Percentiles rank a stretch among this genome's conserved stretches.
Conservation (phyloP, 2,329 filamentous ascomycete genomes). For the Venturia pyrina region DNA sequence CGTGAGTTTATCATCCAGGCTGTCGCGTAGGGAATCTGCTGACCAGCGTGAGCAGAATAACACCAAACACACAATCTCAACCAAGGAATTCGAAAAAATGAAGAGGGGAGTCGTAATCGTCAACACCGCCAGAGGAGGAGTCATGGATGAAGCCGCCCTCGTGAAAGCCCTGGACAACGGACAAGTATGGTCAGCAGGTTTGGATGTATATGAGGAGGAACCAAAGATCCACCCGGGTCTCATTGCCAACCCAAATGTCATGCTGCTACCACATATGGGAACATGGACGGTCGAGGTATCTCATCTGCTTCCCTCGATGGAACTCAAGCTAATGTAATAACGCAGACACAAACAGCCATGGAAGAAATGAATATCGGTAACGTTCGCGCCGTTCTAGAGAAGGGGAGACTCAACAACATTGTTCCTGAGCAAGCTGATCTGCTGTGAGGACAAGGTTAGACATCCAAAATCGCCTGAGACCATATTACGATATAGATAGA, state of each 20-base stretch:
- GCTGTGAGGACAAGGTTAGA: background rate
- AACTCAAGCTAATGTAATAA: background rate
- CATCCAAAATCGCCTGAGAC: no score
- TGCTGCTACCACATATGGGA: conserved; percentile 78
- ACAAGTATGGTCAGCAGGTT: conserved; percentile 58
- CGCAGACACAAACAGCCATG: conserved; percentile 48
- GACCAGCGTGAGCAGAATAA: conserved; percentile 32
- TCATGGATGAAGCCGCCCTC: conserved; percentile 73
- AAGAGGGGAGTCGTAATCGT: conserved; percentile 67
- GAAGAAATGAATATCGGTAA: conserved; percentile 69
- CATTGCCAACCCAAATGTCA: conserved; percentile 57
- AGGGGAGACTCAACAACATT: conserved; percentile 53
- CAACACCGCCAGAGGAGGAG: conserved; percentile 73
- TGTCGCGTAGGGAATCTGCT: background rate
- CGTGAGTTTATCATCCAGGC: conserved; percentile 40
- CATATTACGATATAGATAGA: background rate
- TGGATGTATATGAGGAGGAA: conserved; percentile 79
- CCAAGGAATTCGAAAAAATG: conserved; percentile 62
- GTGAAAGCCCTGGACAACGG: conserved; percentile 62
- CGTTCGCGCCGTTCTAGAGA: conserved; percentile 51
- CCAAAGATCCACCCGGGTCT: conserved; percentile 66
- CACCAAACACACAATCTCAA: conserved; percentile 68
- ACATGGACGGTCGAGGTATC: conserved; percentile 61
- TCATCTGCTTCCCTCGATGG: background rate
- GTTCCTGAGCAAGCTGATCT: conserved; percentile 57